phyloP scores from a whole-genome alignment of 306 rosid genomes.

The Lagenaria siceraria region DNA sequence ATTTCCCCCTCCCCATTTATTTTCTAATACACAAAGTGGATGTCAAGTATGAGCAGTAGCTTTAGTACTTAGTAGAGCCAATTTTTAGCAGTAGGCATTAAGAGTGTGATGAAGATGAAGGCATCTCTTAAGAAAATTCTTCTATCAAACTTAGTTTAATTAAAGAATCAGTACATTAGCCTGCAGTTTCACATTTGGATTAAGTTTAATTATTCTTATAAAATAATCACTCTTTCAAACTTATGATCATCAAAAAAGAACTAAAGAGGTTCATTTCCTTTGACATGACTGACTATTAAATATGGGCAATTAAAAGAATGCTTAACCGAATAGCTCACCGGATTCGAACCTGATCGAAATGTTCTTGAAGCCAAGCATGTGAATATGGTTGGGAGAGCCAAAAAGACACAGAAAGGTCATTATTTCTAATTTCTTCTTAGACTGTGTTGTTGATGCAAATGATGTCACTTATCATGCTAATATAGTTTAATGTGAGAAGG shows the following conservation, averaged over 20 bases:
- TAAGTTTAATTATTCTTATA: neutral
- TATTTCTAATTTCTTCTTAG: conserved; percentile 18
- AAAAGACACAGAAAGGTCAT: conserved; percentile 8
- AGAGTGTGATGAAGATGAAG: neutral
- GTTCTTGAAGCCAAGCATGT: conserved; percentile 29
- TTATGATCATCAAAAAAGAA: conserved; percentile 24
- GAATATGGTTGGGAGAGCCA: conserved; percentile 20
- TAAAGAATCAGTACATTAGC: neutral
- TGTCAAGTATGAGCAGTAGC: neutral
- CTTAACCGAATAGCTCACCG: conserved; percentile 61
- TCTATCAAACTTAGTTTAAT: neutral
- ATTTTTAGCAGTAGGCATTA: neutral
- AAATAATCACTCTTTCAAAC: conserved; percentile 32
- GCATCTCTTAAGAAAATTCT: neutral
- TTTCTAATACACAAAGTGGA: neutral
- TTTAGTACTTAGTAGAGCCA: neutral
- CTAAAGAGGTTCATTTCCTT: conserved; percentile 17
- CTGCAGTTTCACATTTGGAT: neutral
- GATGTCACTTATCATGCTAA: conserved; percentile 39
- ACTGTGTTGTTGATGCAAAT: conserved; percentile 17
- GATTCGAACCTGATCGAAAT: conserved; percentile 45
- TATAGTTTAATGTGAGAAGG: conserved; percentile 39
- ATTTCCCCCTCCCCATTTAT: neutral
- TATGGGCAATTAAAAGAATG: conserved; percentile 27
- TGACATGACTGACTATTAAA: conserved; percentile 23